Evolutionary conservation across 257 asterid species (phyloP), one percentile per base, ranked within the genome.

Genomic region (Solanum pinnatisectum): DNA sequence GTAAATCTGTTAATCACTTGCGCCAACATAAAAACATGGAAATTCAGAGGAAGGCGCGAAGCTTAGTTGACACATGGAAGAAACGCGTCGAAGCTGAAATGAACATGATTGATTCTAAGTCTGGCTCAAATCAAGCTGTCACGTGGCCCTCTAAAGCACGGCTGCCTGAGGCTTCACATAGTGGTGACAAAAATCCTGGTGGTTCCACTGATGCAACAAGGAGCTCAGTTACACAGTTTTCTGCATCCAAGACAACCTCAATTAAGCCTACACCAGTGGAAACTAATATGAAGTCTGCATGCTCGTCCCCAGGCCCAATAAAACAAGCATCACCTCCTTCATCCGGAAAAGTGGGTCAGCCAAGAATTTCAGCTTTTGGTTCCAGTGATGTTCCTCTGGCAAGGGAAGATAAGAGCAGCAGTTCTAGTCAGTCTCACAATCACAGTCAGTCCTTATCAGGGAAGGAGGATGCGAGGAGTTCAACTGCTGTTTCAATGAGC

Each of bases 21-120:
- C 89, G 95, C 56, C 89, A 92, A 22, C 93, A 93, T 85, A 93
- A 93, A 85, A 93, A 92, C 87, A 76, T 88, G 20, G 95, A 93
- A 32, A 93, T 93, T 84, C 96, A 93, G 88, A 92, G 88, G 83
- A 92, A 92, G 87, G 96, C 93, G 14, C 88, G 94, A 52, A 86
- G 91, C 88, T 88, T 93, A 89, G 96, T 93, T 60, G 95, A 92
- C 87, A 92, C 94, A 13, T 93, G 96, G 96, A 93, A 93, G 91
- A 93, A 93, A 89, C 93, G 94, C 6, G 96, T 93, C 13, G 95
- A 92, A 87, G 93, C 94, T 68, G 96, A 93, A 92, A 92, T 93
- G 95, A 93, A 87, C 36, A 79, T 89, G 46, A 88, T 88, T 30
- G 96, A 94, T 68, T 91, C 93, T 30, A 91, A 93, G 72, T 87